phyloP scores from a whole-genome alignment of 1,139 yeast genomes.

The Blastobotrys illinoisensis region DNA sequence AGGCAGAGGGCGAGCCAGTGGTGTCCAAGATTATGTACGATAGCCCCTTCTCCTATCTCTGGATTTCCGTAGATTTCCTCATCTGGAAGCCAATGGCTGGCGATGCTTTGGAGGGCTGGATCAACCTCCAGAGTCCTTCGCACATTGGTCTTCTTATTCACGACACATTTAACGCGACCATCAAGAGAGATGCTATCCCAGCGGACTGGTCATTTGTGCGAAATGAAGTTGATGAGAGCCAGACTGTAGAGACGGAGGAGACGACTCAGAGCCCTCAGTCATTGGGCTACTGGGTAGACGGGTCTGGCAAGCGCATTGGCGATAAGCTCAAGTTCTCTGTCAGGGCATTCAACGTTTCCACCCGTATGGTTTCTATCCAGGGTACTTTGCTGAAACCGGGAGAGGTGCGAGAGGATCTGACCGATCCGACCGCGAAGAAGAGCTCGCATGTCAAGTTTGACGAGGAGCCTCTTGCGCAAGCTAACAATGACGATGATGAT shows the following conservation, averaged over 20 bases:
- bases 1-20: constrained; percentile 26
- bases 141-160: constrained; percentile 87
- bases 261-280: constrained; percentile 41
- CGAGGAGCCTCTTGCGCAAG: neutral
- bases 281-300: constrained; percentile 85
- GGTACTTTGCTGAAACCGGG: constrained; percentile 72
- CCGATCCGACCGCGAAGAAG: constrained; percentile 14
- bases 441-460: constrained; percentile 12
- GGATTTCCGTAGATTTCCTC: constrained; percentile 80
- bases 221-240: constrained; percentile 57
- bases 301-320: constrained; percentile 62
- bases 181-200: constrained; percentile 80
- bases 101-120: constrained; percentile 77
- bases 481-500: constrained; percentile 4
- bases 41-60: constrained; percentile 81
- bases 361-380: constrained; percentile 76
- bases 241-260: constrained; percentile 23
- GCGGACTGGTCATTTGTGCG: constrained; percentile 77
- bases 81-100: constrained; percentile 88
- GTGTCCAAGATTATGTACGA: constrained; percentile 69
- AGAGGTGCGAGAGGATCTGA: constrained; percentile 41
- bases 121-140: constrained; percentile 90
- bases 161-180: constrained; percentile 92
- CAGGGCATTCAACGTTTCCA: constrained; percentile 67
- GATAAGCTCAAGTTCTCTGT: constrained; percentile 76